Percentiles rank a stretch among this genome's conserved stretches.
Conservation (phyloP, 345 rosid genomes). For the Nephelium lappaceum region DNA sequence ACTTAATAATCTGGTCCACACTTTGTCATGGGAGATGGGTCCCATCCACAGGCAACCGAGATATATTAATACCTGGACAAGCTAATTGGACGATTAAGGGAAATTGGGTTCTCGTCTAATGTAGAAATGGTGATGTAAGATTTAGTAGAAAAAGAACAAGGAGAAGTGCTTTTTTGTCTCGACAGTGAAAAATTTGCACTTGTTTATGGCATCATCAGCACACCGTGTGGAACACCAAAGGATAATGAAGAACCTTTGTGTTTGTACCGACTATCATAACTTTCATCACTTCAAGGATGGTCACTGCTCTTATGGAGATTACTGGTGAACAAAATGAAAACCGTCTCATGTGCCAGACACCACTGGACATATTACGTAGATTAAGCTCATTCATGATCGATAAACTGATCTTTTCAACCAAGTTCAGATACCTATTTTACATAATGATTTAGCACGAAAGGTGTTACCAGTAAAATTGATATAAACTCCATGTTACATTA, state of each 20-base stretch:
- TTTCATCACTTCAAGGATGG: conserved; percentile 46
- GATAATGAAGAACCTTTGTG: conserved; percentile 41
- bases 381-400: not conserved
- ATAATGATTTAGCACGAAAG: not conserved
- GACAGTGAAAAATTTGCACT: conserved; percentile 50
- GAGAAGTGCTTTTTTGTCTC: conserved; percentile 40
- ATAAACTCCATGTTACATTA: not conserved
- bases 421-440: not conserved
- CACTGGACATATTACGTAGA: not conserved
- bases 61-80: conserved; percentile 37
- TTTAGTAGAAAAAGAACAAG: conserved; percentile 43
- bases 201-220: conserved; percentile 39
- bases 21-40: conserved; percentile 42
- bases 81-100: conserved; percentile 35
- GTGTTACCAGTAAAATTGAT: not conserved
- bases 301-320: conserved; percentile 46
- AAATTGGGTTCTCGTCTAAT: conserved; percentile 38
- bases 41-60: conserved; percentile 28
- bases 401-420: not conserved
- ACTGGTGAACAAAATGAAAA: conserved; percentile 35
- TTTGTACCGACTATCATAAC: conserved; percentile 46
- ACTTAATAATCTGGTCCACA: conserved; percentile 38
- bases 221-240: conserved; percentile 25
- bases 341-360: not conserved
- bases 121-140: conserved; percentile 37